These are phyloP conservation scores for Chrysoporthe austroafricana DNA, from an alignment of 2,329 filamentous ascomycete genomes.

Conservation along the genomic window DNA sequence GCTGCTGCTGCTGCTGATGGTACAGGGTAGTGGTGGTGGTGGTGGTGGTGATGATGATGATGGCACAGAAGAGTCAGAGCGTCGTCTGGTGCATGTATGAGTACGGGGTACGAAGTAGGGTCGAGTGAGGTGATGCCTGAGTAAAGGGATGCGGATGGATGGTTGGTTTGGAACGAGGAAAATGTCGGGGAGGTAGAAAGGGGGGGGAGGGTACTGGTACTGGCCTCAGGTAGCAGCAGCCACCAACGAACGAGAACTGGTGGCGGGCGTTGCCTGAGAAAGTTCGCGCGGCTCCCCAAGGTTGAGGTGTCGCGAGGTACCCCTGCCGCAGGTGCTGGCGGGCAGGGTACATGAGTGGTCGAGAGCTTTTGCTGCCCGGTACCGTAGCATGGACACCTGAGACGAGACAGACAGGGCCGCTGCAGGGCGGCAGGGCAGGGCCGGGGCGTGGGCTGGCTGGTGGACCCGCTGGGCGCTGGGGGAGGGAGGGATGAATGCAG, in stretches of 20 bases:
- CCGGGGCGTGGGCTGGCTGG: background rate
- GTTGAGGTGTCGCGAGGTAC: background rate
- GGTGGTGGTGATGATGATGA: background rate
- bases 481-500: slow-evolving; percentile 4
- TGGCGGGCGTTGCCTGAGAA: slow-evolving; percentile 9
- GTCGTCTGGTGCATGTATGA: background rate
- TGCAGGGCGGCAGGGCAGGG: background rate
- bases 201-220: background rate
- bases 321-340: background rate
- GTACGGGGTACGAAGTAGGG: background rate
- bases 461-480: background rate
- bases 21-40: background rate
- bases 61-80: slow-evolving; percentile 2
- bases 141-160: slow-evolving; percentile 1
- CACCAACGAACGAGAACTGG: background rate
- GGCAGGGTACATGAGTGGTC: background rate
- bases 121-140: background rate
- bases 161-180: slow-evolving; percentile 5
- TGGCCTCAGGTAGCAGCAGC: background rate
- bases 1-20: too few relatives aligned
- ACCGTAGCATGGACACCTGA: background rate
- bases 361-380: background rate
- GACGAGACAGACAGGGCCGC: slow-evolving; percentile 6
- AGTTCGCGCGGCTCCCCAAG: slow-evolving; percentile 4
- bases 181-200: slow-evolving; percentile 9